Evolutionary conservation across 495 filamentous ascomycete species (phyloP).

Genomic region (Penicillium steckii): DNA sequence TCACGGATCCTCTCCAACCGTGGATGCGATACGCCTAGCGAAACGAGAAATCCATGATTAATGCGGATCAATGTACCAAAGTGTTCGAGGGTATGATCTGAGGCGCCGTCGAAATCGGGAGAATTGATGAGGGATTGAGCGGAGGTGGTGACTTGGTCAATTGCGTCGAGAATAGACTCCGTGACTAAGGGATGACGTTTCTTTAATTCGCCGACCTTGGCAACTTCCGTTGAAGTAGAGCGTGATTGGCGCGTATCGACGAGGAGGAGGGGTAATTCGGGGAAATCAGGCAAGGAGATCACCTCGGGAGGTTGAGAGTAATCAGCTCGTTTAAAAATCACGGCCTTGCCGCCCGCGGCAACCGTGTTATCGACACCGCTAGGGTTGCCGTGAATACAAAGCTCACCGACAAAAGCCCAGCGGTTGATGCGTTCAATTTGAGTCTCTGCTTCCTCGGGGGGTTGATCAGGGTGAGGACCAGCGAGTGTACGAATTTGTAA

Average conservation of each 20-base stretch:
- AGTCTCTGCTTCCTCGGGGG: conserved; percentile 70
- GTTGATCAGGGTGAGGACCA: conserved; percentile 88
- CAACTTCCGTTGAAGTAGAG: conserved; percentile 79
- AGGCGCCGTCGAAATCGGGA: conserved; percentile 58
- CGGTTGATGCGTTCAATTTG: conserved; percentile 94
- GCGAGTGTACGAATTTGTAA: conserved; percentile 83
- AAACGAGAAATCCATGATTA: conserved; percentile 87
- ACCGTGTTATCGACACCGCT: conserved; percentile 99
- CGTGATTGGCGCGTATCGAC: conserved; percentile 84
- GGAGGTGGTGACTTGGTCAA: conserved; percentile 75
- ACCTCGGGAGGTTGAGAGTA: conserved; percentile 75
- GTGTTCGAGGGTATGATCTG: conserved; percentile 57
- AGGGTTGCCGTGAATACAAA: conserved; percentile 95
- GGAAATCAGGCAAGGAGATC: conserved; percentile 78
- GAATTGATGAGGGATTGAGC: conserved; percentile 68
- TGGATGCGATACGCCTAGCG: conserved; percentile 91
- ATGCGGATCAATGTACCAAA: conserved; percentile 86
- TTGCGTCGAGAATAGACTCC: conserved; percentile 73
- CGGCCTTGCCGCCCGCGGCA: conserved; percentile 84
- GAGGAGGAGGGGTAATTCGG: conserved; percentile 83
- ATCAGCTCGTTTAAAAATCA: conserved; percentile 80
- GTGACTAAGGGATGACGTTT: conserved; percentile 68
- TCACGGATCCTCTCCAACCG: conserved; percentile 88
- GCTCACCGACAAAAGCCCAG: conserved; percentile 96
- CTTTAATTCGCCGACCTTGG: conserved; percentile 75